These are phyloP conservation scores for Aspergillus taichungensis DNA, from an alignment of 495 filamentous ascomycete genomes.

Conservation along the genomic window DNA sequence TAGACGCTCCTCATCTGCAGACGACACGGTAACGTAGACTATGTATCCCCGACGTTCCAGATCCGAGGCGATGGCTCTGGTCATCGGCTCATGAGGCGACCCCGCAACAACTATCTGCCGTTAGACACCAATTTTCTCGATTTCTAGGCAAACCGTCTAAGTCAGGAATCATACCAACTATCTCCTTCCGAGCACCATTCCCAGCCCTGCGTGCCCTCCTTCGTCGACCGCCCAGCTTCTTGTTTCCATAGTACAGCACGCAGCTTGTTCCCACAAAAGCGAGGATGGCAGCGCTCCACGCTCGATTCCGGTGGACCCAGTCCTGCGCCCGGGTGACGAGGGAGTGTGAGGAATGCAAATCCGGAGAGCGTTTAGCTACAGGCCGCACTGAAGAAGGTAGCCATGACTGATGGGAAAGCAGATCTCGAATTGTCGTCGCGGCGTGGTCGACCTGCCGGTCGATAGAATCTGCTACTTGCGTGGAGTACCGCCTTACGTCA, in stretches of 20 bases:
- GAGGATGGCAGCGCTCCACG: slow-evolving; percentile 58
- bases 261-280: slow-evolving; percentile 58
- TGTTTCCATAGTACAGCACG: slow-evolving; percentile 56
- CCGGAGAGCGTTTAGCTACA: slow-evolving; percentile 37
- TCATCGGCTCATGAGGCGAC: slow-evolving; percentile 69
- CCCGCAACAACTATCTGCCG: slow-evolving; percentile 60
- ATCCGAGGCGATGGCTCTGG: slow-evolving; percentile 70
- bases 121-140: slow-evolving; percentile 9
- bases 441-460: slow-evolving; percentile 67
- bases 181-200: slow-evolving; percentile 82
- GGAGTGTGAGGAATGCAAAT: slow-evolving; percentile 27
- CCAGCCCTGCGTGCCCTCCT: slow-evolving; percentile 65
- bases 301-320: slow-evolving; percentile 63
- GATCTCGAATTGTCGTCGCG: slow-evolving; percentile 52
- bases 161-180: slow-evolving; percentile 48
- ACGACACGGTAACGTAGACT: slow-evolving; percentile 78
- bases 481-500: slow-evolving; percentile 57
- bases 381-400: slow-evolving; percentile 60
- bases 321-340: slow-evolving; percentile 35
- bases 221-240: slow-evolving; percentile 50
- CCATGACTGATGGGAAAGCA: slow-evolving; percentile 56
- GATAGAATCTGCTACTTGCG: slow-evolving; percentile 63
- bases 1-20: slow-evolving; percentile 69
- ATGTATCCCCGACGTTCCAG: slow-evolving; percentile 89
- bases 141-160: background rate